Base-by-base conservation (phyloP, 768 basidiomycete species). In the Crucibulum laeve region DNA sequence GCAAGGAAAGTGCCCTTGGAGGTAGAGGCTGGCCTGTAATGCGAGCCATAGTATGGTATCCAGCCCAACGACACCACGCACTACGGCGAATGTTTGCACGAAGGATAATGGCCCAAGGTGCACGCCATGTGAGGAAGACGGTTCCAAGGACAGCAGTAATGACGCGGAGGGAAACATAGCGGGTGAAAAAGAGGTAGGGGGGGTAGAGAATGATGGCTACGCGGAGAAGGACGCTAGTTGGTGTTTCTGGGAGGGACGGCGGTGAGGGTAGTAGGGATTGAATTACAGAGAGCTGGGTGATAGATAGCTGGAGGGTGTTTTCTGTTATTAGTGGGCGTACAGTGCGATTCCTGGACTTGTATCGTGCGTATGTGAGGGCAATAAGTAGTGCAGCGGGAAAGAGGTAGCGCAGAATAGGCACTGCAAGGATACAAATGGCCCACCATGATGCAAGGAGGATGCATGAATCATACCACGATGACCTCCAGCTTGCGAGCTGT, bases 391-490 rank as follows among this genome's bases (percentile, higher is more conserved):
- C 59, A 4, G 80, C 18, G 11, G 87, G 87, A 8, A 89, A 61
- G 24, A 80, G 67, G 52, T 78, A 80, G 47, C 74, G 71, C 51
- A 90, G 62, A 7, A 60, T 62, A 25, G 63, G 61, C 13, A 73
- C 70, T 1, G 74, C 62, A 35, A 84, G 69, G 43, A 93, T 67
- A 65, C 87, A 91, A 15, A 81, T 19, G 0, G 75, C 77, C 87
- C 91, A 94, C 88, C 88, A 93, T 1, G 59, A 57, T 0, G 74
- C 84, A 34, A 95, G 65, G 1, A 75, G 60, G 3, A 93, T 74
- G 69, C 74, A 84, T 40, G 79, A 73, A 41, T 87, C 76, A 53
- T 81, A 74, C 72, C 74, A 77, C 8, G 67, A 60, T 0, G 70
- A 55, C 28, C 70, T 64, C 86, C 88, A 91, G 50, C 69, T 75